These are phyloP conservation scores for Podila clonocystis DNA, from an alignment of 192 early-diverging fungal species.

Conservation along the genomic window DNA sequence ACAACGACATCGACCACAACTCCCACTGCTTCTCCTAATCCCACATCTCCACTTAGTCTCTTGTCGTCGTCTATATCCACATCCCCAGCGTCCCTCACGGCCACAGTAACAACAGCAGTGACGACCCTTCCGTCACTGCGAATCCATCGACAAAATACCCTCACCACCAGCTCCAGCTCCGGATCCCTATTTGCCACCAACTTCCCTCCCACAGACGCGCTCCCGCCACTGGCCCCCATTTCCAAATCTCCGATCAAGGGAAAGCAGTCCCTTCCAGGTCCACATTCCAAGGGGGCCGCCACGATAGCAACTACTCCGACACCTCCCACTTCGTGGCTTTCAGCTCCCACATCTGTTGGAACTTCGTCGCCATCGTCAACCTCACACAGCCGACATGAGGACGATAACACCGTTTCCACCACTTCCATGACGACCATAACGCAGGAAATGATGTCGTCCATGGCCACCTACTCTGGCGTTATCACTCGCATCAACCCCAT, in stretches of 20 bases:
- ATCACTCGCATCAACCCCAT: constrained; percentile 46
- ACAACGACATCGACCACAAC: constrained; percentile 12
- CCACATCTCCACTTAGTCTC: neutral
- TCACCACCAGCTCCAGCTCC: neutral
- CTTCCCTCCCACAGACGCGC: neutral
- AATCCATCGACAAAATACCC: neutral
- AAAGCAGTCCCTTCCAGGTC: too few relatives aligned
- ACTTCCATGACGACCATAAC: constrained; percentile 37
- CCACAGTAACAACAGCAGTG: constrained; percentile 7
- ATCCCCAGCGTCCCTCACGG: constrained; percentile 2
- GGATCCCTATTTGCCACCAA: constrained; percentile 1
- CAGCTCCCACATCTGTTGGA: too few relatives aligned
- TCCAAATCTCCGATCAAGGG: neutral
- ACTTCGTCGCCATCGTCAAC: too few relatives aligned
- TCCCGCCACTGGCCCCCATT: neutral
- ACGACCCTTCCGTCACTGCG: neutral
- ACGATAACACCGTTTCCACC: neutral
- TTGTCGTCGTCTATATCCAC: neutral
- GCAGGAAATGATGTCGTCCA: constrained; percentile 47
- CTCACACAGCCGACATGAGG: too few relatives aligned
- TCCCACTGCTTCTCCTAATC: neutral
- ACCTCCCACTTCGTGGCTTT: too few relatives aligned
- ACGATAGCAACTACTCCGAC: neutral
- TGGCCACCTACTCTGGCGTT: constrained; percentile 27
- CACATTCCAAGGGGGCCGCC: neutral